Base-by-base conservation (phyloP, 495 filamentous ascomycete species). In the Penicillium canariense region DNA sequence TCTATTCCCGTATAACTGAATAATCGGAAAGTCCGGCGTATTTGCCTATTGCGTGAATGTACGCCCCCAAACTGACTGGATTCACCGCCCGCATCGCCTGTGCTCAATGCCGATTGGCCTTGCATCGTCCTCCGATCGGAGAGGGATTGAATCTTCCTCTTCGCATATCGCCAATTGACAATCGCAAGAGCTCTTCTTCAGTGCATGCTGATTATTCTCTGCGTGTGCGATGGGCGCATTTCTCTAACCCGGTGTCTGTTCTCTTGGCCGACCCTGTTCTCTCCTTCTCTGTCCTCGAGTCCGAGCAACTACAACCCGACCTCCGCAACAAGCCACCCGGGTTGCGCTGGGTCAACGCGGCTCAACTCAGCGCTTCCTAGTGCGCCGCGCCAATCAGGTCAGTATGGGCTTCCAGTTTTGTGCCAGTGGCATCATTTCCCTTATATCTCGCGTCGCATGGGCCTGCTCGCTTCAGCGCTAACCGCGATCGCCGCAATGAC, bases 71-170 rank as follows among this genome's bases (percentile, higher is more conserved):
- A 6, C 30, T 32, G 20, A 26, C 25, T 30, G 32, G 17, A 26
- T 39, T 50, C 48, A 50, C 48, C 48, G 48, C 48, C 48, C 48
- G 26, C 43, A 5, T 7, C 4, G 54, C 48, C 53, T 34, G 26
- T 30, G 25, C 50, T 49, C 44, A 30, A 54, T 36, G 55, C 56
- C 56, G 50, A 59, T 59, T 59, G 56, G 56, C 54, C 48, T 56
- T 36, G 54, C 31, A n/a, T 11, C 7, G 28, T 35, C 25, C 40
- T 56, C 53, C 46, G 36, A 56, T 32, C 48, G 54, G 40, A 40
- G 48, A 47, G 2, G 8, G 27, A 50, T 54, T 48, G 44, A 54
- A 32, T 52, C 49, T 48, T 52, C 46, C 18, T 20, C 38, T 50
- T 32, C 39, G 30, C 42, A 48, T 38, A 4, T 51, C 46, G 22